phyloP scores from a whole-genome alignment of 257 asterid genomes.

The Plectranthus barbatus region DNA sequence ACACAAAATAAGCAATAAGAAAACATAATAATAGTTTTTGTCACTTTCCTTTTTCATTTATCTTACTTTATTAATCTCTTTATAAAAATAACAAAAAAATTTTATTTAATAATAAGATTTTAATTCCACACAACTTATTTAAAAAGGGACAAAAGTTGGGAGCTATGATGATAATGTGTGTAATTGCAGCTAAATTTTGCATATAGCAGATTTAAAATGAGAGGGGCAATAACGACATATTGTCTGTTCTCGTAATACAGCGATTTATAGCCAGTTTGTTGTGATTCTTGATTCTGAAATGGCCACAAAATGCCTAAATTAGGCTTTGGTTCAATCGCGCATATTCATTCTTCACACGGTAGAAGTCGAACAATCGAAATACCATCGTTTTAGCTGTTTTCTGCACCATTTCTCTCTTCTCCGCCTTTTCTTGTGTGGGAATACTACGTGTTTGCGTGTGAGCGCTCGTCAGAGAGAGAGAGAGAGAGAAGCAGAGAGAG shows the following conservation, averaged over 20 bases:
- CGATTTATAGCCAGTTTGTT: not conserved
- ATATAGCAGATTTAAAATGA: not conserved
- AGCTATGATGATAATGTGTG: not conserved
- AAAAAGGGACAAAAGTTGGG: too few relatives aligned
- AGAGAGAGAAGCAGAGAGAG: not conserved
- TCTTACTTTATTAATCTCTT: too few relatives aligned
- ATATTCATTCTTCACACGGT: not conserved
- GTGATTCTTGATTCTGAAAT: conserved; percentile 4
- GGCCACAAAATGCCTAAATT: conserved; percentile 14
- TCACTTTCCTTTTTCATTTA: too few relatives aligned
- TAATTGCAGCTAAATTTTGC: not conserved
- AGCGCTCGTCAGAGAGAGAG: not conserved
- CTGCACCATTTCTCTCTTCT: not conserved
- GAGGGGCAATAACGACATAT: conserved; percentile 8
- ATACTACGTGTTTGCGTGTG: not conserved
- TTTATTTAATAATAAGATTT: too few relatives aligned
- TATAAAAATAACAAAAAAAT: too few relatives aligned
- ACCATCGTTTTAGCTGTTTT: conserved; percentile 12
- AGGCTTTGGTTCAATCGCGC: conserved; percentile 24
- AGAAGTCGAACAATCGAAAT: not conserved
- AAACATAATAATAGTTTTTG: too few relatives aligned
- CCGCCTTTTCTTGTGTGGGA: not conserved
- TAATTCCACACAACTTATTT: too few relatives aligned
- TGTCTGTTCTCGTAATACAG: conserved; percentile 1
- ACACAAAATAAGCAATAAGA: too few relatives aligned